phyloP scores from a whole-genome alignment of 2,329 filamentous ascomycete genomes.

The Clarireedia paspali region DNA sequence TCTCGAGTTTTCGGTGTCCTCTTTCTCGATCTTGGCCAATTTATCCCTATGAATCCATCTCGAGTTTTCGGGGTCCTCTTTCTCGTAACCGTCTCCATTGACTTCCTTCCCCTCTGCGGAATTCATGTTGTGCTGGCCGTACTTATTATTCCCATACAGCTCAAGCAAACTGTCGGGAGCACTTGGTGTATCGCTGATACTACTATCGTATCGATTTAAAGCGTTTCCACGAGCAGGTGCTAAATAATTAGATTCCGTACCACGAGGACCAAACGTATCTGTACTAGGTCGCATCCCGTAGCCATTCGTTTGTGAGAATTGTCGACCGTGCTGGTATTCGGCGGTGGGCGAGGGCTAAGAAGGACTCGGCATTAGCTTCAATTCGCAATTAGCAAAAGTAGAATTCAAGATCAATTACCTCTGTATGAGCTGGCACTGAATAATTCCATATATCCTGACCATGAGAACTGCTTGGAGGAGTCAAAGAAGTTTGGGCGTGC shows the following conservation, averaged over 20 bases:
- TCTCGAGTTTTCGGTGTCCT: constrained; percentile 54
- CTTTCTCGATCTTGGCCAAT: constrained; percentile 47
- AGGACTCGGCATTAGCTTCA: no score
- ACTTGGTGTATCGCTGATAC: constrained; percentile 34
- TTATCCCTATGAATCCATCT: constrained; percentile 87
- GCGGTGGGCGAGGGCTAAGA: no score
- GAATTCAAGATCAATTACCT: constrained; percentile 19
- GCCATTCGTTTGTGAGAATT: constrained; percentile 15
- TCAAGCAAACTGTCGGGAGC: constrained; percentile 41
- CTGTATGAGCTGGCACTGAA: constrained; percentile 23
- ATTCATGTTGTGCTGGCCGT: constrained; percentile 23
- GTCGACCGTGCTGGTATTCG: constrained; percentile 3
- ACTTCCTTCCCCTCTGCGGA: constrained; percentile 19
- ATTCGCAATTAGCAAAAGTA: no score
- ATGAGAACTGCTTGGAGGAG: constrained; percentile 28
- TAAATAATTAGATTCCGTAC: constrained; percentile 25
- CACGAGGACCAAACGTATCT: constrained; percentile 5
- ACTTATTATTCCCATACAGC: constrained; percentile 31
- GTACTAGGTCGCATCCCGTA: neutral
- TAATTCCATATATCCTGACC: constrained; percentile 27
- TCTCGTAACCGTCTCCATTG: constrained; percentile 24
- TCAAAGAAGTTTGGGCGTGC: constrained; percentile 27
- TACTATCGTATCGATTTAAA: constrained; percentile 34
- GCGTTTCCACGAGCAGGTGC: constrained; percentile 30
- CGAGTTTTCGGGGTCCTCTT: constrained; percentile 48